Conservation (phyloP, 2,329 filamentous ascomycete genomes). For the Tolypocladium capitatum region DNA sequence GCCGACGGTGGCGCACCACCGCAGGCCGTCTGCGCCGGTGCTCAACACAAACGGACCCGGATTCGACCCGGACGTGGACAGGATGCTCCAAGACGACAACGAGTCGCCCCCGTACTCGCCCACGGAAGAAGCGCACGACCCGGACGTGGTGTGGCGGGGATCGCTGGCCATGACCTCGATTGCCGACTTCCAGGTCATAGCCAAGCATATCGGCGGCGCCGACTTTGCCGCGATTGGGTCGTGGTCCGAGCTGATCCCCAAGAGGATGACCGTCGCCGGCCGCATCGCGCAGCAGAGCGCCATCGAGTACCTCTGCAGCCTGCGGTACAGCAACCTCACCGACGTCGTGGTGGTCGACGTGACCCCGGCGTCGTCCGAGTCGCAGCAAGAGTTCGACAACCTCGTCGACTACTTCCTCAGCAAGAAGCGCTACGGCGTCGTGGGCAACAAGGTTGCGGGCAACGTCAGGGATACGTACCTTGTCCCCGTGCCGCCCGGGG, state of each 20-base stretch:
- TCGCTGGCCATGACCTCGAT: constrained; percentile 64
- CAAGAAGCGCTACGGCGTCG: constrained; percentile 75
- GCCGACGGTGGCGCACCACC: constrained; percentile 39
- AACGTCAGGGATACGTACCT: constrained; percentile 86
- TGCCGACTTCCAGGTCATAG: constrained; percentile 62
- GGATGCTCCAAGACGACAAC: constrained; percentile 69
- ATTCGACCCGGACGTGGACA: constrained; percentile 80
- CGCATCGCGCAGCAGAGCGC: constrained; percentile 73
- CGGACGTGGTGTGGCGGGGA: constrained; percentile 66
- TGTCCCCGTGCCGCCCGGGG: constrained; percentile 66
- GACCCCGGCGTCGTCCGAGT: constrained; percentile 46
- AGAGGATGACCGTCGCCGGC: constrained; percentile 56
- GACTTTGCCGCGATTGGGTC: constrained; percentile 51
- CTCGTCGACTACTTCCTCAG: constrained; percentile 80
- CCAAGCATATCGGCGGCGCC: constrained; percentile 72
- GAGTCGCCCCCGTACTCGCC: constrained; percentile 75
- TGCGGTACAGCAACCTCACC: constrained; percentile 68
- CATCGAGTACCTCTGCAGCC: constrained; percentile 78
- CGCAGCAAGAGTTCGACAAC: constrained; percentile 51
- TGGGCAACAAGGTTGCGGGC: constrained; percentile 59
- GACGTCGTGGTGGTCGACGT: constrained; percentile 75
- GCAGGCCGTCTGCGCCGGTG: constrained; percentile 34
- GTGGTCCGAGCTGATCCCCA: constrained; percentile 66
- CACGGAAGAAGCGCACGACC: constrained; percentile 54
- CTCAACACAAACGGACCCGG: constrained; percentile 41